Evolutionary conservation across 2,329 filamentous ascomycete genomes (phyloP).

Genomic region (Amesomyces nigricolor): DNA sequence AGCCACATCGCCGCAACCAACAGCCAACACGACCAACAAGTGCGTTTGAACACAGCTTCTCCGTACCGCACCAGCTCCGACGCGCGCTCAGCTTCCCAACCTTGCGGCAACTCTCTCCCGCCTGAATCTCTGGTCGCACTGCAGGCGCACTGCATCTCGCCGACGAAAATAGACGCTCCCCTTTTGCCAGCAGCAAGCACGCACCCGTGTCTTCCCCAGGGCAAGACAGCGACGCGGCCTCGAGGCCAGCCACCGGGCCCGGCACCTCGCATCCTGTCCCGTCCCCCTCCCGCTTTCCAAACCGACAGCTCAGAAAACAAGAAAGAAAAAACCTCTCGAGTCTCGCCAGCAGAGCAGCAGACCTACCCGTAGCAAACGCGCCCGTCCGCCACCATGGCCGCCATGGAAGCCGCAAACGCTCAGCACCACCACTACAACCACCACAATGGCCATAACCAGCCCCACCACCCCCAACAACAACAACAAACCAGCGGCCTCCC

Average conservation of each 20-base stretch:
- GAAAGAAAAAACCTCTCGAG: background rate
- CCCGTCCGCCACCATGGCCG: conserved; percentile 22
- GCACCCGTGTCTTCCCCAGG: background rate
- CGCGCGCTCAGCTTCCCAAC: conserved; percentile 9
- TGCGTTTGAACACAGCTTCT: conserved; percentile 19
- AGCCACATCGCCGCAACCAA: background rate
- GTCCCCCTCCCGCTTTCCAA: background rate
- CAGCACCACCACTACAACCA: conserved; percentile 15
- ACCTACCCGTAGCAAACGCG: background rate
- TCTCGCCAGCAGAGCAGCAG: background rate
- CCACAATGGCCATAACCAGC: conserved; percentile 31
- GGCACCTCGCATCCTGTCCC: conserved; percentile 3
- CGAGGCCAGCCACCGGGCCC: conserved; percentile 11
- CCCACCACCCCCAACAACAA: conserved; percentile 22
- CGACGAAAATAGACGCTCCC: conserved; percentile 4
- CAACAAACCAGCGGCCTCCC: conserved; percentile 40
- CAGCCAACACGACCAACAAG: background rate
- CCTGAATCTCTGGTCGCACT: conserved; percentile 15
- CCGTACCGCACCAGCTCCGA: background rate
- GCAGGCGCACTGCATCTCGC: conserved; percentile 13
- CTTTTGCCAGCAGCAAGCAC: conserved; percentile 12
- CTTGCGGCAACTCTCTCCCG: background rate
- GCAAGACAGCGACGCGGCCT: conserved; percentile 3
- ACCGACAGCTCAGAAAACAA: background rate
- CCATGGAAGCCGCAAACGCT: conserved; percentile 28